Conservation (phyloP, 2,329 filamentous ascomycete genomes). For the Berkeleyomyces rouxiae region DNA sequence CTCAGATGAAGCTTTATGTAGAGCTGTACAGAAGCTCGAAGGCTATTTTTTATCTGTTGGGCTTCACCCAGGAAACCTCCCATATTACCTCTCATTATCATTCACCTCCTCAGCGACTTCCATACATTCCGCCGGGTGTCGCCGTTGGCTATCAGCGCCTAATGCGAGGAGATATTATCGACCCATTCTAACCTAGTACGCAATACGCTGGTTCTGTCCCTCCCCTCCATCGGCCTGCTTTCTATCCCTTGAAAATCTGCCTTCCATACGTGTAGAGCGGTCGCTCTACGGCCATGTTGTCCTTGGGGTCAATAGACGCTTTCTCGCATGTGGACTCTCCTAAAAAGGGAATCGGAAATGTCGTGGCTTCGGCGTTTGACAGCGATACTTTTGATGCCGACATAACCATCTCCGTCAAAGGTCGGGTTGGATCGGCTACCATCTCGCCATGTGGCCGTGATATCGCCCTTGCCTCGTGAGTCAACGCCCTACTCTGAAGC, state of each 20-base stretch:
- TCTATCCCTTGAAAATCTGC: not conserved
- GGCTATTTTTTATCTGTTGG: not conserved
- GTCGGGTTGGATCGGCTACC: constrained; percentile 72
- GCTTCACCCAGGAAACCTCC: not conserved
- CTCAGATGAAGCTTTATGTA: not conserved
- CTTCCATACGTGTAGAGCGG: not conserved
- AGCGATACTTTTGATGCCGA: constrained; percentile 79
- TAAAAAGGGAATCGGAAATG: constrained; percentile 34
- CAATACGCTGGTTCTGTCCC: not conserved
- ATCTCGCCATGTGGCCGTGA: constrained; percentile 86
- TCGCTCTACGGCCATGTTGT: not conserved
- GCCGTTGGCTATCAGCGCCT: not conserved
- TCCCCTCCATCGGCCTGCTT: not conserved
- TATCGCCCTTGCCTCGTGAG: constrained; percentile 68
- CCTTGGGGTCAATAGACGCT: not conserved
- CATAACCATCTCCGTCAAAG: constrained; percentile 67
- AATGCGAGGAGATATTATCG: not conserved
- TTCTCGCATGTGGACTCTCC: constrained; percentile 22
- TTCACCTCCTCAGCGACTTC: not conserved
- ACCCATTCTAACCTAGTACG: not conserved
- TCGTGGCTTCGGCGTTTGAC: constrained; percentile 55
- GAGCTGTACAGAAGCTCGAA: not conserved
- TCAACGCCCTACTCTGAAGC: constrained; percentile 23
- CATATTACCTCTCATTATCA: not conserved
- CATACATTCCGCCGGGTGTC: not conserved